Conservation (phyloP, 73 alveolate genomes). For the Symbiodinium pilosum region DNA sequence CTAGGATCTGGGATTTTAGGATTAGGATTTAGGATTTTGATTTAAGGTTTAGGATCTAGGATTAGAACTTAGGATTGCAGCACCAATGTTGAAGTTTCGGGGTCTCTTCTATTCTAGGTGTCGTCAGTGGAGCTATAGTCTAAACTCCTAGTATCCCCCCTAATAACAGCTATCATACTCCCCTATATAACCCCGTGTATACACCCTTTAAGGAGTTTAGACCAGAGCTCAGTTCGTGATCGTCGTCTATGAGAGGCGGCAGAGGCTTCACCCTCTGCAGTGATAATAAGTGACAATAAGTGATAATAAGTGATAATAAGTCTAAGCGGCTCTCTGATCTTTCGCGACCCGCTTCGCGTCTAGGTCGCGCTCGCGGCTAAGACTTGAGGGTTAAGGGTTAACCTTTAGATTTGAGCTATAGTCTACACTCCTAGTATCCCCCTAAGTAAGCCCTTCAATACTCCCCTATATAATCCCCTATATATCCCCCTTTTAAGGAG, state of each 20-base stretch:
- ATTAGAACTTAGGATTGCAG: not conserved
- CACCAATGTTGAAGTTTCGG: not conserved
- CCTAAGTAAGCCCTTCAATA: no score
- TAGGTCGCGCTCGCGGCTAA: not conserved
- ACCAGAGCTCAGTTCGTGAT: not conserved
- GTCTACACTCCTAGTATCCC: no score
- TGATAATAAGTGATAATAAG: no score
- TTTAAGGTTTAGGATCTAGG: not conserved
- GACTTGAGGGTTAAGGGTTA: no score
- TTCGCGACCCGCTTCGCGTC: not conserved
- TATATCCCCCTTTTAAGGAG: no score
- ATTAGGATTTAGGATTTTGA: not conserved
- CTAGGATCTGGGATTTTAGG: no score
- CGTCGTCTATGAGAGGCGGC: not conserved
- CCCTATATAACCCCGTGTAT: no score
- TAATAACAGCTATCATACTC: no score
- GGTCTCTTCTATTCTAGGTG: not conserved
- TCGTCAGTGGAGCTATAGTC: not conserved
- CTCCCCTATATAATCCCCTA: no score
- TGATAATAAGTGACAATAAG: no score
- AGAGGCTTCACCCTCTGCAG: not conserved
- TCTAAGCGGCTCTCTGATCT: not conserved
- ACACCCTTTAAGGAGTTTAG: not conserved
- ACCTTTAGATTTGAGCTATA: no score
- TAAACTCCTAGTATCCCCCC: not conserved